These are phyloP conservation scores for Gracilaria vermiculophylla DNA, from an alignment of 23 red algal species.

Conservation along the genomic window DNA sequence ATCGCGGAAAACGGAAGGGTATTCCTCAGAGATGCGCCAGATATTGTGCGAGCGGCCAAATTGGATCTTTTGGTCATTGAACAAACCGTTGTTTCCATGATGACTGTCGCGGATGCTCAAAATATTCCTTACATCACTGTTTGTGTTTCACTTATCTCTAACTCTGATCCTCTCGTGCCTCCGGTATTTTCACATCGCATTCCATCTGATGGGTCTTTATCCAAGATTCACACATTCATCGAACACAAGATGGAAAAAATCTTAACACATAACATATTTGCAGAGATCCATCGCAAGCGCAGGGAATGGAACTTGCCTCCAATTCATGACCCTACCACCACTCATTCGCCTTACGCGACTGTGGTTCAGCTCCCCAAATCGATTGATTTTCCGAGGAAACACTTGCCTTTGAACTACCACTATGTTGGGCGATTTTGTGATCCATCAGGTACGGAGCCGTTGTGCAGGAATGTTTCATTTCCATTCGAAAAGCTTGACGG, in stretches of 20 bases:
- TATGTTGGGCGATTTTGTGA: neutral
- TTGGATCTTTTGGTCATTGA: slow-evolving; percentile 2
- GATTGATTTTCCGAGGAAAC: neutral
- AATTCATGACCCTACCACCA: neutral
- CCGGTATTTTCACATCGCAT: neutral
- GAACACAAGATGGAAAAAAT: neutral
- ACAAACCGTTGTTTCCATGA: neutral
- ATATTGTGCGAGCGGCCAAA: neutral
- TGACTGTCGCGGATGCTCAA: neutral
- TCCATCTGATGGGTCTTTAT: neutral
- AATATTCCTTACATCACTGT: slow-evolving; percentile 4
- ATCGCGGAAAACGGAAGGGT: neutral
- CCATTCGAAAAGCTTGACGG: neutral
- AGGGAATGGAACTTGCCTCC: neutral
- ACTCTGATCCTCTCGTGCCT: neutral
- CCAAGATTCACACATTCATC: neutral
- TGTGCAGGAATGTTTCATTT: neutral
- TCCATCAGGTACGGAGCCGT: neutral
- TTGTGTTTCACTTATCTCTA: neutral
- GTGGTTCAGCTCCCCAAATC: slow-evolving; percentile 4
- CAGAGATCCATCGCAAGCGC: neutral
- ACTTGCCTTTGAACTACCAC: neutral
- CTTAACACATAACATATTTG: neutral
- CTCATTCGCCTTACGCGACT: neutral
- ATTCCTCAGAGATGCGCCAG: neutral